phyloP scores from a whole-genome alignment of 1,284 basidiomycete genomes.

The Ceratobasidium sp. region DNA sequence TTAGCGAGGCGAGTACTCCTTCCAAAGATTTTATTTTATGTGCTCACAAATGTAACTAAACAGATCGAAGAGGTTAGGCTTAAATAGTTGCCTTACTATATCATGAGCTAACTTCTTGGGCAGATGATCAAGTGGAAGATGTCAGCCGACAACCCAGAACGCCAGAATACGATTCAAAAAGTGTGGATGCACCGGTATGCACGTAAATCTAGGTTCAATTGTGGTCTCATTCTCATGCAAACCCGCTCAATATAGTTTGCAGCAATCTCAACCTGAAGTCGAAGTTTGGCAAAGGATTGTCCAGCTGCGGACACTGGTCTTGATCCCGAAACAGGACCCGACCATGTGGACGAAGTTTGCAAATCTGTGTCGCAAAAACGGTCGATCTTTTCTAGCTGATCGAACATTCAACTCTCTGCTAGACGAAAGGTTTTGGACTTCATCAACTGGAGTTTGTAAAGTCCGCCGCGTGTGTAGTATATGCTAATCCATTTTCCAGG shows the following conservation, averaged over 20 bases:
- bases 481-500: constrained; percentile 47
- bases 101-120: background rate
- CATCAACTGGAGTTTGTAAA: constrained; percentile 50
- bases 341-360: constrained; percentile 98
- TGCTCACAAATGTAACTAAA: background rate
- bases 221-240: background rate
- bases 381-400: constrained; percentile 87
- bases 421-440: constrained; percentile 59
- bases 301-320: constrained; percentile 92
- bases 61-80: constrained; percentile 28
- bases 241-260: constrained; percentile 63
- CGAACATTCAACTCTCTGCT: constrained; percentile 93
- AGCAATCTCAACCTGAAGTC: constrained; percentile 98
- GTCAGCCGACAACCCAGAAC: constrained; percentile 21
- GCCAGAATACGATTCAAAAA: constrained; percentile 29
- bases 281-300: constrained; percentile 99
- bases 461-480: constrained; percentile 30
- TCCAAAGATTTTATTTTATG: no score
- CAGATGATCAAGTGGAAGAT: constrained; percentile 38
- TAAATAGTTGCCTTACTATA: no score
- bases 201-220: background rate
- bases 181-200: constrained; percentile 37
- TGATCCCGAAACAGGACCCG: constrained; percentile 92
- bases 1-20: constrained; percentile 47
- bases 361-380: constrained; percentile 86